Percentiles rank a stretch among this genome's conserved stretches.
phyloP scores from a whole-genome alignment of 805 yeast species.

The Nakazawaea laoshanensis region DNA sequence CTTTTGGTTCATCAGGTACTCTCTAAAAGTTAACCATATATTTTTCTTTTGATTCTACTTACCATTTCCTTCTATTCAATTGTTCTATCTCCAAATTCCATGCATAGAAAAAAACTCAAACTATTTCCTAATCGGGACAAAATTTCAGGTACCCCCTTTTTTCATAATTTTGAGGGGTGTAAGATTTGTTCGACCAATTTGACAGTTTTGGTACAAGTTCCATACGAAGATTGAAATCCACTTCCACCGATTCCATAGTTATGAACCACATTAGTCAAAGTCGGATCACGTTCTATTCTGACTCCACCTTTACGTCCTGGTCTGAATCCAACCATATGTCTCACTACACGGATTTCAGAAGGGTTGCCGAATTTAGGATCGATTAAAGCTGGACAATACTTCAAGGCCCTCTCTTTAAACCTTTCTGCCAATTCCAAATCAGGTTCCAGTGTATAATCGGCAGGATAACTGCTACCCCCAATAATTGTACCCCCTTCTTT shows the following conservation, averaged over 20 bases:
- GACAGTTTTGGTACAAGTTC: conserved; percentile 44
- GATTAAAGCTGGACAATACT: conserved; percentile 28
- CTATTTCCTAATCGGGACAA: neutral
- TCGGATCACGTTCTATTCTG: conserved; percentile 35
- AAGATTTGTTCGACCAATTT: conserved; percentile 22
- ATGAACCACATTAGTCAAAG: conserved; percentile 34
- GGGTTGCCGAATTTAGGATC: conserved; percentile 21
- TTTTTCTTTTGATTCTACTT: neutral
- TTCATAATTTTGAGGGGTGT: conserved; percentile 15
- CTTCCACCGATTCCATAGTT: conserved; percentile 71
- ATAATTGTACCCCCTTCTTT: conserved; percentile 66
- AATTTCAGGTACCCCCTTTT: neutral
- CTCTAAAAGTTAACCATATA: neutral
- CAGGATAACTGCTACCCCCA: conserved; percentile 38
- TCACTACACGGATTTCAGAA: conserved; percentile 34
- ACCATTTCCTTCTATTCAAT: neutral
- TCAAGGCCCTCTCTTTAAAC: conserved; percentile 34
- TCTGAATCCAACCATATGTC: conserved; percentile 55
- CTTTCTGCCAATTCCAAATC: conserved; percentile 39
- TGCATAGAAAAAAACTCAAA: neutral
- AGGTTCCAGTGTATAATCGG: conserved; percentile 15
- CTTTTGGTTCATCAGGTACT: conserved; percentile 9
- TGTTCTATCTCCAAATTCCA: neutral
- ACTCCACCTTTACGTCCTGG: conserved; percentile 59
- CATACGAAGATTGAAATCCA: conserved; percentile 69